Evolutionary conservation across 2,329 filamentous ascomycete species (phyloP).

Genomic region (Proliferodiscus dingleyae): DNA sequence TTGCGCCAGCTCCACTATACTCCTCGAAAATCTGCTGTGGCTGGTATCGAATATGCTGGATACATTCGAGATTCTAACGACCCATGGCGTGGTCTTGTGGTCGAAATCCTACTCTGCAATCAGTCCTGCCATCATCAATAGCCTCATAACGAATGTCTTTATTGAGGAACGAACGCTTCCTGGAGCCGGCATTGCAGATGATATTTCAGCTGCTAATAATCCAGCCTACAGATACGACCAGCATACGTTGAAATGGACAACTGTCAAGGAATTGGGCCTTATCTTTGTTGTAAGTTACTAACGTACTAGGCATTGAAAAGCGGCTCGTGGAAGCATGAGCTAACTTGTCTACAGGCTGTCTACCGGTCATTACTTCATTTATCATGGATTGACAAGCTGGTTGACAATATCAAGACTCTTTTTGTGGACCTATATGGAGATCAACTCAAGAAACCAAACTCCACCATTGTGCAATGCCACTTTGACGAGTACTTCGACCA

Average conservation of each 20-base stretch:
- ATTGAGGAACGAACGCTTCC: conserved; percentile 82
- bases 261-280: conserved; percentile 84
- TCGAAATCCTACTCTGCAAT: conserved; percentile 79
- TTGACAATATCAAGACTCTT: conserved; percentile 90
- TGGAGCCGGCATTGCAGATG: conserved; percentile 52
- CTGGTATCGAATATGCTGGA: conserved; percentile 66
- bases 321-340: not conserved
- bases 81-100: conserved; percentile 95
- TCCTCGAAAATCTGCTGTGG: not conserved
- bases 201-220: conserved; percentile 57
- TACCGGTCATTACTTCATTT: conserved; percentile 94
- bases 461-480: conserved; percentile 71
- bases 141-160: conserved; percentile 92
- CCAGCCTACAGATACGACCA: conserved; percentile 84
- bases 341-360: conserved; percentile 62
- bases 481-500: conserved; percentile 96
- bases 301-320: not conserved
- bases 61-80: conserved; percentile 93
- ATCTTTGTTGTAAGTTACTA: conserved; percentile 79
- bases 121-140: conserved; percentile 81
- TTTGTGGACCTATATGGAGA: conserved; percentile 89
- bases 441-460: conserved; percentile 76
- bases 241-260: conserved; percentile 91
- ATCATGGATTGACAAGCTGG: conserved; percentile 93
- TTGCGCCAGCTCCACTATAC: not conserved